Evolutionary conservation across 148 eudicot species (phyloP).

Genomic region (Heliamphora exappendiculata): DNA sequence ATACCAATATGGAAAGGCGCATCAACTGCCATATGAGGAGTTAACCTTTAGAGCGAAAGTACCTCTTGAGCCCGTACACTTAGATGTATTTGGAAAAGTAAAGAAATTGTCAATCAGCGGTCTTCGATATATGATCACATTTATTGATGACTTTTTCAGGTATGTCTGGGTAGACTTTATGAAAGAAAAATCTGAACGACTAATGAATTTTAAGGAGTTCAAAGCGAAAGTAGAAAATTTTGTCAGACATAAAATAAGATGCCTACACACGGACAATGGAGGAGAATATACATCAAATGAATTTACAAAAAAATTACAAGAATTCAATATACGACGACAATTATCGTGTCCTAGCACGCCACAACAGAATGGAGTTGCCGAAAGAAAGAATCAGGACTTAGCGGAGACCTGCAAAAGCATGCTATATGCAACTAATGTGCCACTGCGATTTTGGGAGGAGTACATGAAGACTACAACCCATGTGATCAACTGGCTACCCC

Average conservation of each 20-base stretch:
- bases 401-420: too few relatives aligned
- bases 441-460: not conserved
- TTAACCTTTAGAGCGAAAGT: not conserved
- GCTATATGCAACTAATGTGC: too few relatives aligned
- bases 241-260: not conserved
- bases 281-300: not conserved
- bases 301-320: not conserved
- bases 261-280: not conserved
- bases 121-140: not conserved
- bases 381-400: not conserved
- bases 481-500: not conserved
- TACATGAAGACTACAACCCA: not conserved
- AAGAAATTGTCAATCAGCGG: not conserved
- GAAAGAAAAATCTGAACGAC: slow-evolving; percentile 2
- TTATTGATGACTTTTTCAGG: not conserved
- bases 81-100: not conserved
- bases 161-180: not conserved
- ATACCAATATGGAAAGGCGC: slow-evolving; percentile 7
- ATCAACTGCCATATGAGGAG: not conserved
- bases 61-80: not conserved
- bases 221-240: not conserved
- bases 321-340: too few relatives aligned
- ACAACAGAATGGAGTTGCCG: not conserved
- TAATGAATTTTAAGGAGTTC: not conserved
- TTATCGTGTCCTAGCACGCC: not conserved